phyloP scores from a whole-genome alignment of 257 asterid genomes.

The Fraxinus cuspidata region DNA sequence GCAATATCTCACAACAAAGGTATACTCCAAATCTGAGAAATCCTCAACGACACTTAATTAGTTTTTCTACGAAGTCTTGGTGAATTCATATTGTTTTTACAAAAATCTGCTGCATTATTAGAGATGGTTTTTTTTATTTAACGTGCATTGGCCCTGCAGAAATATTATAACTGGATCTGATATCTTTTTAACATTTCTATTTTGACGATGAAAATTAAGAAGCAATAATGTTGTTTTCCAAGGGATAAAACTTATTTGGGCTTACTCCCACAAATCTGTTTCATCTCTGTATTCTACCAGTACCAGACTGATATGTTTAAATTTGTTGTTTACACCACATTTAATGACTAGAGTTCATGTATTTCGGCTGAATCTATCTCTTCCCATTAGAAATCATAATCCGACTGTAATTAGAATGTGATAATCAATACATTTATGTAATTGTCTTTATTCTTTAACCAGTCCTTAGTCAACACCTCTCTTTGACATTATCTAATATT shows the following conservation, averaged over 20 bases:
- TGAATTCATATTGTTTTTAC: background rate
- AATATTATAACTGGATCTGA: background rate
- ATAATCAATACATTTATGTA: too few relatives aligned
- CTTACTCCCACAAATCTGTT: background rate
- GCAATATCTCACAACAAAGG: constrained; percentile 58
- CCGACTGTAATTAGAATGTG: too few relatives aligned
- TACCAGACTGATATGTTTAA: background rate
- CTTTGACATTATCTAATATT: too few relatives aligned
- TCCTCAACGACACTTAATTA: background rate
- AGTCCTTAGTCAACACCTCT: too few relatives aligned
- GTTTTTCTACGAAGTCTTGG: too few relatives aligned
- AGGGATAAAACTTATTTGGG: background rate
- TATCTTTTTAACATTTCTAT: constrained; percentile 2
- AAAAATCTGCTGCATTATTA: constrained; percentile 3
- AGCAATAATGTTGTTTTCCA: too few relatives aligned
- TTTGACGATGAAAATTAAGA: background rate
- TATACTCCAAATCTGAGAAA: constrained; percentile 23
- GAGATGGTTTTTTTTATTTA: too few relatives aligned
- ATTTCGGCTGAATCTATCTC: too few relatives aligned
- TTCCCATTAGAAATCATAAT: too few relatives aligned
- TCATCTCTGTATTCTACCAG: background rate
- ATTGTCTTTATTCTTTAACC: too few relatives aligned
- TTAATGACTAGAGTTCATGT: too few relatives aligned
- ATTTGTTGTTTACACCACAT: too few relatives aligned
- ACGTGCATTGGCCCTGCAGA: background rate